phyloP scores from a whole-genome alignment of 805 yeast genomes.

The Candida ponderosae region DNA sequence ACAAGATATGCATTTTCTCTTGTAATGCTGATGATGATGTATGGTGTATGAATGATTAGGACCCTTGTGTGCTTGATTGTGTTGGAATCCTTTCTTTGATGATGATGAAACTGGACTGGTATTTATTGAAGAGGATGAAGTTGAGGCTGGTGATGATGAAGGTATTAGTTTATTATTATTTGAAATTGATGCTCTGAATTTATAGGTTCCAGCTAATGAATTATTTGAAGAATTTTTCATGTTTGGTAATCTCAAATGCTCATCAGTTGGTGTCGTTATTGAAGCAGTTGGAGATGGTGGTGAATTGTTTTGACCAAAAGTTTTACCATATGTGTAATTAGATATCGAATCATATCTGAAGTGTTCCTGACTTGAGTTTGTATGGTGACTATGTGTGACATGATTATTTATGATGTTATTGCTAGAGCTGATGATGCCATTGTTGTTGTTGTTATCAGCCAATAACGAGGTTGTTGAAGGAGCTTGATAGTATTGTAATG shows the following conservation, averaged over 20 bases:
- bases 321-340: slow-evolving; percentile 4
- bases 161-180: too few species aligned
- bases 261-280: neutral
- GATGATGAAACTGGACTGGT: slow-evolving; percentile 4
- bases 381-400: slow-evolving; percentile 8
- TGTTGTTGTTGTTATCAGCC: too few species aligned
- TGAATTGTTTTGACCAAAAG: neutral
- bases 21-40: slow-evolving; percentile 17
- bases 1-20: slow-evolving; percentile 80
- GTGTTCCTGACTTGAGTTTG: slow-evolving; percentile 12
- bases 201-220: neutral
- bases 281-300: slow-evolving; percentile 2
- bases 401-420: too few species aligned
- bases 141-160: slow-evolving; percentile 7
- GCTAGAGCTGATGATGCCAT: slow-evolving; percentile 1
- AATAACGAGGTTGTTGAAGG: neutral
- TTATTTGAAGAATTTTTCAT: too few species aligned
- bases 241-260: neutral
- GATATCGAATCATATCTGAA: too few species aligned
- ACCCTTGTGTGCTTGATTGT: slow-evolving; percentile 20
- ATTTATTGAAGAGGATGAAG: slow-evolving; percentile 2
- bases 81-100: slow-evolving; percentile 10
- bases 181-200: neutral
- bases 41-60: slow-evolving; percentile 21
- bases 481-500: neutral